Conservation (phyloP, 1,139 yeast genomes). For the Saccharomyces uvarum region DNA sequence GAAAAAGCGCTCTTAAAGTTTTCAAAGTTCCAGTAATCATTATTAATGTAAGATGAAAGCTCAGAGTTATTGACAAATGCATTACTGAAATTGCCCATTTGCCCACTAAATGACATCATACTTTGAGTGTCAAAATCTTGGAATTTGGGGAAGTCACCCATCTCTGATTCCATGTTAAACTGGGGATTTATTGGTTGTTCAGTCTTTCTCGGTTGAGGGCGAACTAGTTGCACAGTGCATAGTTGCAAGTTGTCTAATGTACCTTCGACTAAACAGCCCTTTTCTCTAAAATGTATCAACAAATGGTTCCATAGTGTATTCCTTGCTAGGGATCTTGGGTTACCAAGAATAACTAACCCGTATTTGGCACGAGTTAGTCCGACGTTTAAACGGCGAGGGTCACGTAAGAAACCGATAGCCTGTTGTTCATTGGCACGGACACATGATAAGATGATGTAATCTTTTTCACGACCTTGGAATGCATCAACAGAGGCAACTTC, state of each 20-base stretch:
- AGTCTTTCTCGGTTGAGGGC: slow-evolving; percentile 24
- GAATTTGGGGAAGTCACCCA: slow-evolving; percentile 17
- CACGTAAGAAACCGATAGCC: slow-evolving; percentile 79
- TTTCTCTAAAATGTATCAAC: slow-evolving; percentile 70
- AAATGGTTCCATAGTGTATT: slow-evolving; percentile 76
- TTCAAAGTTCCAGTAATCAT: slow-evolving; percentile 24
- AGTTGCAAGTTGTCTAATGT: slow-evolving; percentile 71
- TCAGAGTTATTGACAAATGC: slow-evolving; percentile 23
- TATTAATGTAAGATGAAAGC: slow-evolving; percentile 30
- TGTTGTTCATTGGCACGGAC: slow-evolving; percentile 84
- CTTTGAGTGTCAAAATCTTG: slow-evolving; percentile 44
- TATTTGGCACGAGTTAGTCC: slow-evolving; percentile 87
- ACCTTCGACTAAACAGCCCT: slow-evolving; percentile 90
- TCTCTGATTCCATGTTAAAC: slow-evolving; percentile 18
- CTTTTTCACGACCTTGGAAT: slow-evolving; percentile 94
- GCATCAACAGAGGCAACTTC: slow-evolving; percentile 94
- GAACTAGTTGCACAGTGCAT: slow-evolving; percentile 54
- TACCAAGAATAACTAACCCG: slow-evolving; percentile 77
- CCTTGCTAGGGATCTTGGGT: slow-evolving; percentile 67
- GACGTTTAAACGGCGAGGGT: slow-evolving; percentile 85
- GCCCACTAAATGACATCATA: slow-evolving; percentile 39
- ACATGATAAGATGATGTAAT: slow-evolving; percentile 79
- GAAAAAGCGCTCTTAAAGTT: slow-evolving; percentile 5
- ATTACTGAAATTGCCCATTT: slow-evolving; percentile 22
- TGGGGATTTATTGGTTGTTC: slow-evolving; percentile 7